phyloP scores from a whole-genome alignment of 1,284 basidiomycete genomes.

The Trichosporon faecale region DNA sequence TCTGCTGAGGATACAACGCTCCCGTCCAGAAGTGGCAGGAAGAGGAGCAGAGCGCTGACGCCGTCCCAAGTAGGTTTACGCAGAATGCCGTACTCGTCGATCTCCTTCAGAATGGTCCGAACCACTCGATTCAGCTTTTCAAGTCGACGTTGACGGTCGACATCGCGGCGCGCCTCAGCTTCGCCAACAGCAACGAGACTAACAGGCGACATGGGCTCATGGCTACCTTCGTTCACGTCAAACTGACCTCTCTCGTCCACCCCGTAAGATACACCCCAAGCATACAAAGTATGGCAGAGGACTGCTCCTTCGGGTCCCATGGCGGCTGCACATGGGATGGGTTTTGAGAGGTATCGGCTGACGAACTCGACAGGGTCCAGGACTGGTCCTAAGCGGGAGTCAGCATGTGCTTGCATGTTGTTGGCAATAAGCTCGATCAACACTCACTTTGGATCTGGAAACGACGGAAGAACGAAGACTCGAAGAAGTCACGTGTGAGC shows the following conservation, averaged over 20 bases:
- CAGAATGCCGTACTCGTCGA: constrained; percentile 72
- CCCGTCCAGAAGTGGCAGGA: constrained; percentile 73
- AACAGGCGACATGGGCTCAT: constrained; percentile 22
- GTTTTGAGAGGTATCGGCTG: constrained; percentile 56
- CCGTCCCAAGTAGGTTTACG: constrained; percentile 83
- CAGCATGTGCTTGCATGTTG: background rate
- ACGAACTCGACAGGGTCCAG: constrained; percentile 66
- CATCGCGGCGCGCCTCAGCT: constrained; percentile 46
- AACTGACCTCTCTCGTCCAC: constrained; percentile 67
- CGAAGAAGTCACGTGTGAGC: constrained; percentile 72
- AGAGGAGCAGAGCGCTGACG: constrained; percentile 68
- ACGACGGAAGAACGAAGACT: constrained; percentile 73
- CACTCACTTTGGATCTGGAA: constrained; percentile 74
- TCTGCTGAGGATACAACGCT: constrained; percentile 60
- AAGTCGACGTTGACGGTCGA: constrained; percentile 50
- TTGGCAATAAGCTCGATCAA: background rate
- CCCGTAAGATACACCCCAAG: constrained; percentile 82
- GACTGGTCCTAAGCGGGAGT: constrained; percentile 50
- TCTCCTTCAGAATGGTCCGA: constrained; percentile 67
- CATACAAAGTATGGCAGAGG: constrained; percentile 60
- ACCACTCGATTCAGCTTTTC: constrained; percentile 61
- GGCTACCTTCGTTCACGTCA: constrained; percentile 40
- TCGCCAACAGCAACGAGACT: constrained; percentile 28
- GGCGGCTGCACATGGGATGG: constrained; percentile 57
- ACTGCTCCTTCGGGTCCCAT: constrained; percentile 56